Percentiles rank a stretch among this genome's conserved stretches.
phyloP scores from a whole-genome alignment of 805 yeast genomes.

The Saturnispora mendoncae region DNA sequence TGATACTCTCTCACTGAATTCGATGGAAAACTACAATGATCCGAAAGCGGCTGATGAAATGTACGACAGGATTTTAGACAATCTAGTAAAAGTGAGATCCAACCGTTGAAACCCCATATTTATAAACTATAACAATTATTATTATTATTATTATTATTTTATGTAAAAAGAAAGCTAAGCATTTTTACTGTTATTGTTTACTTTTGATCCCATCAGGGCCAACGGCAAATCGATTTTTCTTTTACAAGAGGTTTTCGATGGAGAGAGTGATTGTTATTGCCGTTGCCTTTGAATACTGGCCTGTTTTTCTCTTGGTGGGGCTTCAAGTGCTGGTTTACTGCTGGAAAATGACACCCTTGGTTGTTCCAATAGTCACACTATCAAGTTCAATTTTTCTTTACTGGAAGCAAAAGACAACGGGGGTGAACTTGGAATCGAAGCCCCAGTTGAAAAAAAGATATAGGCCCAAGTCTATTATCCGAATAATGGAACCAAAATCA shows the following conservation, averaged over 20 bases:
- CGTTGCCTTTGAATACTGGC: not conserved
- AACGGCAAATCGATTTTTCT: no score
- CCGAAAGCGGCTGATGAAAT: slow-evolving; percentile 48
- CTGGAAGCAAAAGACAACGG: not conserved
- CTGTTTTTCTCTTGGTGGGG: not conserved
- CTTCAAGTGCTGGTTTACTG: not conserved
- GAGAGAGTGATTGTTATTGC: no score
- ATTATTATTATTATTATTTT: not conserved
- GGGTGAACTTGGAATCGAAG: not conserved
- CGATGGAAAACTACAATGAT: slow-evolving; percentile 24
- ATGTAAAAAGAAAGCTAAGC: no score
- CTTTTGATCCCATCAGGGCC: no score
- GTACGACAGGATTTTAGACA: slow-evolving; percentile 62
- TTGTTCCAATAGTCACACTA: not conserved
- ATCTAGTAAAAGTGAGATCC: slow-evolving; percentile 56
- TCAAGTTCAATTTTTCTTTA: not conserved
- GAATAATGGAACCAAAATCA: slow-evolving; percentile 3
- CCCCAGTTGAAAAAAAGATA: not conserved
- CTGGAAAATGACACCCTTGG: not conserved
- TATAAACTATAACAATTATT: not conserved
- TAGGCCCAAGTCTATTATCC: not conserved
- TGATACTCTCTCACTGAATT: slow-evolving; percentile 13
- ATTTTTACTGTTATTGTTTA: not conserved
- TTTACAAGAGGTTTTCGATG: no score
- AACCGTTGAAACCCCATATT: slow-evolving; percentile 24